A percentile compares a stretch with the other conserved stretches of the same genome.
Evolutionary conservation across 352 stramenopile genomes (phyloP).

Genomic region (Phytopythium delawarense): DNA sequence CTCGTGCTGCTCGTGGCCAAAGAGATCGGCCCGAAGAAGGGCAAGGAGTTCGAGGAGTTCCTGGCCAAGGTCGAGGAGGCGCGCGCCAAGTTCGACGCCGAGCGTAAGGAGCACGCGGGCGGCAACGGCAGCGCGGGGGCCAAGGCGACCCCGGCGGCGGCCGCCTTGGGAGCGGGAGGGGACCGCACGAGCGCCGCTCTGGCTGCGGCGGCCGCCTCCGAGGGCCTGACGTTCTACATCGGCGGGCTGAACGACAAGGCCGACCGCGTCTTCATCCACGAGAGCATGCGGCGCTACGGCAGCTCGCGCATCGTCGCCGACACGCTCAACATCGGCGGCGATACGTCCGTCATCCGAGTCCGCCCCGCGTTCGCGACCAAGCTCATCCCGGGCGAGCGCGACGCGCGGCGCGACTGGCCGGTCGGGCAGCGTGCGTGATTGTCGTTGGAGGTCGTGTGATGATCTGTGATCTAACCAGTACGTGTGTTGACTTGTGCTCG

Average conservation of each 20-base stretch:
- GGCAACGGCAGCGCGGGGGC: neutral
- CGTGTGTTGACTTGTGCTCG: slow-evolving; percentile 13
- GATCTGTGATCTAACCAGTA: slow-evolving; percentile 5
- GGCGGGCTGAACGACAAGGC: slow-evolving; percentile 83
- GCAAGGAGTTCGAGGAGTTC: slow-evolving; percentile 72
- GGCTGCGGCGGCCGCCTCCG: slow-evolving; percentile 10
- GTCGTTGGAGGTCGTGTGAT: neutral
- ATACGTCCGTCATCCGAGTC: slow-evolving; percentile 71
- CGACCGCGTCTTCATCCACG: slow-evolving; percentile 86
- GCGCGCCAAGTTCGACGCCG: slow-evolving; percentile 25
- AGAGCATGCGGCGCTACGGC: slow-evolving; percentile 83
- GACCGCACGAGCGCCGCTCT: slow-evolving; percentile 7
- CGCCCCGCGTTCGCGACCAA: slow-evolving; percentile 31
- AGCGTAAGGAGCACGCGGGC: slow-evolving; percentile 7
- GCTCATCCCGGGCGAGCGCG: slow-evolving; percentile 48
- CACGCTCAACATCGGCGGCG: slow-evolving; percentile 82
- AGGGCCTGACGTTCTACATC: slow-evolving; percentile 70
- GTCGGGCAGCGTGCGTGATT: slow-evolving; percentile 59
- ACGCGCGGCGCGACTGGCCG: slow-evolving; percentile 60
- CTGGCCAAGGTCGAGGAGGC: slow-evolving; percentile 45
- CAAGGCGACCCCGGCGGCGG: slow-evolving; percentile 1
- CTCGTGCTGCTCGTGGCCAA: slow-evolving; percentile 45
- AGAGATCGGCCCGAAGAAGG: slow-evolving; percentile 63
- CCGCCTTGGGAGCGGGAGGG: neutral
- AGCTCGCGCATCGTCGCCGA: slow-evolving; percentile 80